Percentiles rank a stretch among this genome's conserved stretches.
These are phyloP conservation scores for Stachybotrys chartarum DNA, from an alignment of 2,329 filamentous ascomycete species.

Conservation along the genomic window DNA sequence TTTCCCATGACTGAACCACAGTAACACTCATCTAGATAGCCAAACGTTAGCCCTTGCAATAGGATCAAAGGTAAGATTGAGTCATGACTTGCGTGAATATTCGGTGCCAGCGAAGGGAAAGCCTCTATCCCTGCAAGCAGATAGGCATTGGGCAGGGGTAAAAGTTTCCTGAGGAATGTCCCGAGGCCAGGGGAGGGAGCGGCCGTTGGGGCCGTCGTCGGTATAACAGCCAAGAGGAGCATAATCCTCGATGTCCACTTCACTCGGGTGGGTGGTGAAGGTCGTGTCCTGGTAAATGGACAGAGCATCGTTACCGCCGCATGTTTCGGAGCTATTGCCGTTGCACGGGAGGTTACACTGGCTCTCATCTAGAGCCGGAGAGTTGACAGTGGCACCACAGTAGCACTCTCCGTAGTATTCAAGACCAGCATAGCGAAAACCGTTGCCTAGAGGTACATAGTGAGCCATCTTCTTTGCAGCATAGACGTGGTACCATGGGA, in stretches of 20 bases:
- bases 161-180: slow-evolving; percentile 25
- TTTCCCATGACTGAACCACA: slow-evolving; percentile 48
- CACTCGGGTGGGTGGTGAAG: slow-evolving; percentile 29
- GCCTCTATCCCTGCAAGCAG: slow-evolving; percentile 33
- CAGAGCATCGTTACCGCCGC: slow-evolving; percentile 39
- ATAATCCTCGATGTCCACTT: slow-evolving; percentile 45
- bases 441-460: slow-evolving; percentile 26
- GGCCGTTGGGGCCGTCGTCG: slow-evolving; percentile 32
- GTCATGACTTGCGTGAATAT: slow-evolving; percentile 23
- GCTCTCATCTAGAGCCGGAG: slow-evolving; percentile 41
- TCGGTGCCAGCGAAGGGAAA: slow-evolving; percentile 43
- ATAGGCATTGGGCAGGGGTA: slow-evolving; percentile 35
- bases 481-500: background rate
- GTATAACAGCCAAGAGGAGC: slow-evolving; percentile 55
- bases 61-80: background rate
- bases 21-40: slow-evolving; percentile 31
- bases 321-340: slow-evolving; percentile 34
- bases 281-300: slow-evolving; percentile 43
- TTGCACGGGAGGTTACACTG: slow-evolving; percentile 52
- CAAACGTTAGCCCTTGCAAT: background rate
- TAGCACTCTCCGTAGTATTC: slow-evolving; percentile 47
- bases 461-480: background rate
- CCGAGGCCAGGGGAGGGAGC: slow-evolving; percentile 38
- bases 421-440: slow-evolving; percentile 43
- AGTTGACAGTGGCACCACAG: slow-evolving; percentile 42